Conservation (phyloP, 1,284 basidiomycete species). For the Acaromyces ingoldii region DNA sequence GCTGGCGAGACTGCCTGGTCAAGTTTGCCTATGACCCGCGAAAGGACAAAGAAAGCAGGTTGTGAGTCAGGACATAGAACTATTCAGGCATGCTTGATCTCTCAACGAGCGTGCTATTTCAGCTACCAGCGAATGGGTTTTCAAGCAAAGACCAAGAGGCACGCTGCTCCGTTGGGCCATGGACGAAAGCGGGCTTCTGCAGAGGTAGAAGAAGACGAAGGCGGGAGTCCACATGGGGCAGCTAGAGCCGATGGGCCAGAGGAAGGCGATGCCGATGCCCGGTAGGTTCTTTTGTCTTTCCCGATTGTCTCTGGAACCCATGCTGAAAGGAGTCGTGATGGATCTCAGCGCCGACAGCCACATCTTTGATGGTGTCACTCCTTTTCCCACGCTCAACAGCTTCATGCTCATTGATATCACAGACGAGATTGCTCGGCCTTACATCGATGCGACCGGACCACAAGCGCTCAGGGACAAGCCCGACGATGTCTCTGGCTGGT, state of each 20-base stretch:
- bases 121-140: conserved; percentile 4
- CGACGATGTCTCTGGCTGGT: conserved; percentile 8
- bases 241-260: background rate
- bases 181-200: background rate
- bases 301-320: no score
- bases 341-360: conserved; percentile 55
- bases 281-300: background rate
- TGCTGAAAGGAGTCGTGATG: no score
- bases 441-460: conserved; percentile 18
- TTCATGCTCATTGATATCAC: conserved; percentile 89
- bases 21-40: conserved; percentile 86
- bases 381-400: conserved; percentile 75
- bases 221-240: background rate
- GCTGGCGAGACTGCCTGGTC: conserved; percentile 84
- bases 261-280: conserved; percentile 15
- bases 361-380: conserved; percentile 77
- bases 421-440: conserved; percentile 61
- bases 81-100: no score
- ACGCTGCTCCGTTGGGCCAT: background rate
- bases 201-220: background rate
- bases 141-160: background rate
- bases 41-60: conserved; percentile 63
- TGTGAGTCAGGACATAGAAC: conserved; percentile 61
- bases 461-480: conserved; percentile 6
- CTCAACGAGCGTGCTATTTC: no score